Evolutionary conservation across 306 rosid species (phyloP).

Genomic region (Vigna nakashimae): DNA sequence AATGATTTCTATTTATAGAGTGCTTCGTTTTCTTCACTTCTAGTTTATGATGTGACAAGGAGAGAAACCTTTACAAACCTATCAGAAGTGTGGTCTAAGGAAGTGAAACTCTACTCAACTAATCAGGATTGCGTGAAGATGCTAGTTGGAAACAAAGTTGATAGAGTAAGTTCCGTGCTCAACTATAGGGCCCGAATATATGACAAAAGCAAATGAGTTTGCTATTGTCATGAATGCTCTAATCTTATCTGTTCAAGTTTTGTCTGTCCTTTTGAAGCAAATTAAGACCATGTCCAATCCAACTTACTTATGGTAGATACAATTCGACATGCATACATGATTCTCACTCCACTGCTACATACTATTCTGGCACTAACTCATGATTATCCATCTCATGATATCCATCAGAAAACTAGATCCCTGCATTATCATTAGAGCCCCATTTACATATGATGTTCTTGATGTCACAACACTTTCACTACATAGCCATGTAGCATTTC

Average conservation of each 20-base stretch:
- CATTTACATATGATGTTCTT: too few species aligned
- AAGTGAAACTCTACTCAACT: constrained; percentile 79
- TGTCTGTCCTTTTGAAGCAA: not conserved
- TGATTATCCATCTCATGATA: not conserved
- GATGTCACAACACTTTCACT: not conserved
- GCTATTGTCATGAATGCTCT: not conserved
- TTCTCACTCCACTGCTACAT: not conserved
- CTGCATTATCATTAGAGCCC: not conserved
- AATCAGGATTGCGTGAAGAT: constrained; percentile 86
- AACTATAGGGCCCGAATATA: constrained; percentile 23
- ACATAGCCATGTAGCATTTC: not conserved
- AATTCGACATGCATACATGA: not conserved
- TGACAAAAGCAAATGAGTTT: constrained; percentile 14
- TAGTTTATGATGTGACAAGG: constrained; percentile 90
- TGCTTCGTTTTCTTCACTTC: constrained; percentile 35
- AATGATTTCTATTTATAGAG: constrained; percentile 34
- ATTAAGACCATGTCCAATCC: constrained; percentile 6
- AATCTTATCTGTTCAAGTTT: constrained; percentile 20
- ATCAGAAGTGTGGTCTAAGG: constrained; percentile 94
- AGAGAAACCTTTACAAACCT: constrained; percentile 86
- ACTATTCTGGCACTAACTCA: not conserved
- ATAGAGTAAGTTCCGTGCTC: constrained; percentile 67
- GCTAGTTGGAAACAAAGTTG: constrained; percentile 97
- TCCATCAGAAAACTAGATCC: constrained; percentile 5
- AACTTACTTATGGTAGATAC: not conserved